These are phyloP conservation scores for Lepidium sativum DNA, from an alignment of 345 rosid genomes.

Conservation along the genomic window DNA sequence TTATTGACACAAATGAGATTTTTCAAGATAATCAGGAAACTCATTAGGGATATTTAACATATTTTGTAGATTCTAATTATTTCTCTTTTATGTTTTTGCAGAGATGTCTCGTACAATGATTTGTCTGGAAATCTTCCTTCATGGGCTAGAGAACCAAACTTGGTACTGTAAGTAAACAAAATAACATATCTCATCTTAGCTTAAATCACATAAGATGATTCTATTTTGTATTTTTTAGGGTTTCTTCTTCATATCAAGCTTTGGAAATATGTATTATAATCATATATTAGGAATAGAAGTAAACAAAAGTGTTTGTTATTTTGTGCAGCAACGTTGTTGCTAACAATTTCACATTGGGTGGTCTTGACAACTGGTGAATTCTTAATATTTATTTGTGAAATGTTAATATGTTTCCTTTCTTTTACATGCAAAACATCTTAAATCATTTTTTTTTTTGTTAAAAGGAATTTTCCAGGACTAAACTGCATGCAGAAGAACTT, in stretches of 20 bases:
- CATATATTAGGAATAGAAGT: not conserved
- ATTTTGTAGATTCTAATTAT: not conserved
- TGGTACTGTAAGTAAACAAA: constrained; percentile 42
- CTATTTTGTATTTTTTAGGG: not conserved
- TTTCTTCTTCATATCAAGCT: not conserved
- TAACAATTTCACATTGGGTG: constrained; percentile 48
- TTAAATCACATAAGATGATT: not conserved
- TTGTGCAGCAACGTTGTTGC: constrained; percentile 59
- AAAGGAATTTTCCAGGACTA: constrained; percentile 37
- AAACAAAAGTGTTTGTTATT: not conserved
- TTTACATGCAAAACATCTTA: not conserved
- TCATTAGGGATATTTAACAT: not conserved
- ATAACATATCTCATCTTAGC: not conserved
- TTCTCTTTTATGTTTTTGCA: constrained; percentile 14
- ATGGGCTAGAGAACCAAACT: constrained; percentile 37
- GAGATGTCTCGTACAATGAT: constrained; percentile 75
- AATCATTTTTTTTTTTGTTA: not conserved
- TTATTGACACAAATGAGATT: not conserved
- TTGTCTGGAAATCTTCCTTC: constrained; percentile 54
- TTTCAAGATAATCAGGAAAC: not conserved
- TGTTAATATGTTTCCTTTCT: not conserved
- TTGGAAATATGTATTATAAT: not conserved
- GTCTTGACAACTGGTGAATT: constrained; percentile 37
- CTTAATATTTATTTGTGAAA: too few relatives aligned
- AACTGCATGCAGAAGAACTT: constrained; percentile 50